Base-by-base conservation (phyloP, 2,329 filamentous ascomycete genomes). In the Aspergillus japonicus region DNA sequence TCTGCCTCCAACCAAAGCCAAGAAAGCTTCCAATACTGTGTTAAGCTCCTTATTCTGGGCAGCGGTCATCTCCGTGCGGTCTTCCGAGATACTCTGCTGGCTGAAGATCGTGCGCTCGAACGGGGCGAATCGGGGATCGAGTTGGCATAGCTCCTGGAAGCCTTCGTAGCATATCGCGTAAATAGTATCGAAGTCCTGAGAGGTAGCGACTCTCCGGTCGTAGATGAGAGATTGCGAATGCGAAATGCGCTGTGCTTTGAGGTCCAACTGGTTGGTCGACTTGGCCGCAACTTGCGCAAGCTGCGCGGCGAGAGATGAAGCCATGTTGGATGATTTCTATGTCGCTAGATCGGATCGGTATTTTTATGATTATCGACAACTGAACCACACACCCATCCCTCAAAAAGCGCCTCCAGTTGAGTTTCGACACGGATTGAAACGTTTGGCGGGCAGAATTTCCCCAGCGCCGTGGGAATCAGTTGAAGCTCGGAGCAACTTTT, bases 191-290 rank as follows among this genome's bases (percentile, higher is more conserved):
- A 94, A 96, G 70, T 89, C 95, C 80, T 99, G 95, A 16, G 87
- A 88, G 5, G 90, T 89, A 54, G 95, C 95, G 68, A 94, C 83
- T 72, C 88, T 87, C 61, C 90, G 85, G 69, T 96, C 93, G 80
- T 96, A 99, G 61, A 99, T 91, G 62, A 99, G 81, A 56, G 95
- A 99, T 77, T 97, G 94, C 65, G 91, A 91, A 79, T 99, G 95
- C 64, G 91, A 87, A 62, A 90, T 87, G 77, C 92, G 94, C 80
- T 97, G 92, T 70, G 93, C 91, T 79, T 96, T 96, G 69, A 96
- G 84, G 74, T 98, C 91, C 71, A 98, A 86, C 68, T 94, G 89
- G 73, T 93, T 89, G 69, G 93, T 96, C 69, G 92, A 96, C 72
- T 90, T 91, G 66, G 90, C 88, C 68, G 93, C 91, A 73, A 99